These are phyloP conservation scores for Eucalyptus regnans DNA, from an alignment of 345 rosid species.

Conservation along the genomic window DNA sequence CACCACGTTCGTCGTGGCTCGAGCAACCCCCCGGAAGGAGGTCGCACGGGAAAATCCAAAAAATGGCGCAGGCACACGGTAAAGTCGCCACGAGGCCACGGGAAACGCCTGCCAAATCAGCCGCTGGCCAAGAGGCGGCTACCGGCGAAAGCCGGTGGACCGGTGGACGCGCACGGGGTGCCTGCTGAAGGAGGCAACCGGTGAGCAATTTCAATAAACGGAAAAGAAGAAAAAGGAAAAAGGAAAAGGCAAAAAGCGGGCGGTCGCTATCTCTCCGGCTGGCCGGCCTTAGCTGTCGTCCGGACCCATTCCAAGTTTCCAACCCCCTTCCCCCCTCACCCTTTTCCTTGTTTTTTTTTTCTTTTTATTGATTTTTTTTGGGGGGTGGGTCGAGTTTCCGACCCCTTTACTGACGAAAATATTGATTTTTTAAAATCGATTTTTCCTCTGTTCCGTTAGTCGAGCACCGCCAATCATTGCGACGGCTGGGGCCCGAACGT, in stretches of 20 bases:
- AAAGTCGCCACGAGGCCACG: background rate
- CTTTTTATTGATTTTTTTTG: background rate
- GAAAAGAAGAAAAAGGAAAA: background rate
- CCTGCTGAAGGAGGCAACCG: background rate
- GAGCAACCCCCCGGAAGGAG: background rate
- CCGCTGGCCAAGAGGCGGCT: background rate
- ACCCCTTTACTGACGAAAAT: background rate
- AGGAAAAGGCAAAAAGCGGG: background rate
- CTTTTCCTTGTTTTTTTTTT: too few relatives aligned
- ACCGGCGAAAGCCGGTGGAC: background rate
- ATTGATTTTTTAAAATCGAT: fast-evolving
- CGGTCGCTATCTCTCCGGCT: background rate
- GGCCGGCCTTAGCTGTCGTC: background rate
- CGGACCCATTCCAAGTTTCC: background rate
- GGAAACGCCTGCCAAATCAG: background rate
- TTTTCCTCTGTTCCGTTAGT: background rate
- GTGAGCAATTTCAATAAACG: background rate
- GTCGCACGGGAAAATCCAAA: background rate
- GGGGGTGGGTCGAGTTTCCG: background rate
- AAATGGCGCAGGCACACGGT: background rate
- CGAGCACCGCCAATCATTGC: background rate
- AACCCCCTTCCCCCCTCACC: too few relatives aligned
- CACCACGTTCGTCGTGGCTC: background rate
- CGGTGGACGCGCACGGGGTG: background rate
- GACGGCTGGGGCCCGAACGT: background rate